Base-by-base conservation (phyloP, 2,329 filamentous ascomycete species). In the Cercospora sesami region DNA sequence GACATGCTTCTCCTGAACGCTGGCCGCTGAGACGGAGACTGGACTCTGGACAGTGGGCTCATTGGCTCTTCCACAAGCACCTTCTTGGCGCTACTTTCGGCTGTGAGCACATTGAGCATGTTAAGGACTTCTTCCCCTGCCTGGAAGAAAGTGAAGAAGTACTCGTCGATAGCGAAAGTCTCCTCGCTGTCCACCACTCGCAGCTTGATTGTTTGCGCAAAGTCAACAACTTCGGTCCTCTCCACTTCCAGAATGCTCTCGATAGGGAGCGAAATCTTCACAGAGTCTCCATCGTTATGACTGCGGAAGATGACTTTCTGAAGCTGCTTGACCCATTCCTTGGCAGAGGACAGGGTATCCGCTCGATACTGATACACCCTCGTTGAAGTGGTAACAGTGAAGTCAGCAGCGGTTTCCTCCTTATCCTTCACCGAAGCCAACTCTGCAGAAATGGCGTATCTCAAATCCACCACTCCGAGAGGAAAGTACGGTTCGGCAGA, bases 141-240 rank as follows among this genome's bases (percentile, higher is more conserved):
- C 73, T 88, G 91, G 78, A 97, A 97, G 80, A 98, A 98, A 0
- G 94, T 95, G 79, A 99, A 98, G 78, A 96, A 98, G 78, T 98
- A 97, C 89, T 99, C 95, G 75, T 99, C 95, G 71, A 98, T 92
- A 2, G 94, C 94, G 80, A 91, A 98, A 0, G 93, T 96, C 79
- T 97, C 94, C 71, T 95, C 92, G 71, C 93, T 96, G 76, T 97
- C 94, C 66, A 98, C 89, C 53, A 97, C 93, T 42, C 93, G 88
- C 69, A 99, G 89, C 80, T 96, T 97, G 82, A 96, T 91, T 0
- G 95, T 98, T 70, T 97, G 92, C 23, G 93, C 93, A 78, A 96
- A 93, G 71, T 96, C 92, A 65, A 96, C 86, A 81, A 97, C 93
- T 66, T 92, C 90, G 59, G 90, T 95, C 72, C 97, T 92, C 78